A percentile compares a stretch with the other conserved stretches of the same genome.
phyloP scores from a whole-genome alignment of 345 rosid species.

The Abelmoschus esculentus region DNA sequence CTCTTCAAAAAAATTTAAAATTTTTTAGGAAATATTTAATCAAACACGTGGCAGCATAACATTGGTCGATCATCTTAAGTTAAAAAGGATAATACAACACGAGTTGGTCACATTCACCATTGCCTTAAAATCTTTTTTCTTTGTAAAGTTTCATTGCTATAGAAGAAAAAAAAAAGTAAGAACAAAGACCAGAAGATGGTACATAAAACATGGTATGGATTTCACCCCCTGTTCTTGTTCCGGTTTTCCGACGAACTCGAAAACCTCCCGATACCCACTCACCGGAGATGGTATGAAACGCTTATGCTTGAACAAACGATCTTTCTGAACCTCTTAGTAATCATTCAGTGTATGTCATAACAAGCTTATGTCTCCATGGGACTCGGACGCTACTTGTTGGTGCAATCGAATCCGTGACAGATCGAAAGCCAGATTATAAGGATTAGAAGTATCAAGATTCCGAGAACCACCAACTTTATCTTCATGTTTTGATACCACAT shows the following conservation, averaged over 20 bases:
- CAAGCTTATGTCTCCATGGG: background rate
- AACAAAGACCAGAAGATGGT: background rate
- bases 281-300: background rate
- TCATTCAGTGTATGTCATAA: background rate
- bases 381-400: slow-evolving; percentile 30
- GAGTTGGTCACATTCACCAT: background rate
- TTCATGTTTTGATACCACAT: slow-evolving; percentile 99
- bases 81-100: background rate
- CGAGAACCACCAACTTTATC: slow-evolving; percentile 77
- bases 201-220: background rate
- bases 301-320: background rate
- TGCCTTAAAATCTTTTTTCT: background rate
- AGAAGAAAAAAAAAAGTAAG: background rate
- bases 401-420: slow-evolving; percentile 77
- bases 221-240: background rate
- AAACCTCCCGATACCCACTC: background rate
- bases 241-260: background rate
- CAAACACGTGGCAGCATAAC: no score
- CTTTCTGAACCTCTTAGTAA: background rate
- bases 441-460: slow-evolving; percentile 63
- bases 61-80: no score
- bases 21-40: no score
- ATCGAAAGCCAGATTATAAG: slow-evolving; percentile 81
- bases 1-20: no score
- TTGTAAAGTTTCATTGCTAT: background rate